Evolutionary conservation across 352 stramenopile species (phyloP), one percentile per base, ranked within the genome.

Genomic region (Pythium phragmitis): DNA sequence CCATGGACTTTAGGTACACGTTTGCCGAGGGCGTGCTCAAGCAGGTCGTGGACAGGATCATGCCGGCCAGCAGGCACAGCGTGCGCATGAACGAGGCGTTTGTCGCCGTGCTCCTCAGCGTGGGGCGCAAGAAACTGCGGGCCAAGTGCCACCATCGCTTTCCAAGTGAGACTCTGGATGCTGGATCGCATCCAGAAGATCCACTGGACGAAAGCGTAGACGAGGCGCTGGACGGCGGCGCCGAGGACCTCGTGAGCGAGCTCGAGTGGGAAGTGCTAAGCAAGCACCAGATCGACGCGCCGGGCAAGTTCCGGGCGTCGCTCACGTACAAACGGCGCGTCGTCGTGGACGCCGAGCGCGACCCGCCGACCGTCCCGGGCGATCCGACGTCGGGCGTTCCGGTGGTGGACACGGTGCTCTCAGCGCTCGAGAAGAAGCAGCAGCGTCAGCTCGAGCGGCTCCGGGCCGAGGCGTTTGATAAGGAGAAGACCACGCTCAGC

Each of bases 1-100:
- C 97, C 17, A 88, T 98, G 54, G 92, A 98, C 52, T 98, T 95
- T 65, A 80, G 88, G n/a, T 91, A 82, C 54, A 82, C 88, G 4
- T 73, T 89, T 8, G 89, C 89, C 2, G 87, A 95, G 65, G 77
- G 85, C 12, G 45, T 97, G 54, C 76, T 97, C 42, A 97, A 97
- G 74, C 60, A 88, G 47, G 54, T 89, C 2, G 76, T 69, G 12
- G 58, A 79, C 3, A 50, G 65, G 23, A 70, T 72, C n/a, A 26
- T 57, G 5, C 54, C 60, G 33, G 55, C 55, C 17, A 21, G 37
- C 6, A 43, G 34, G 7, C 52, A 56, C 14, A 23, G 57, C 2
- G 59, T 82, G 23, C 60, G 51, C 2, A 66, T 81, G 7, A 92
- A 95, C 43, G 65, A 72, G 28, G 82, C 70, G 1, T 64, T 92